Base-by-base conservation (phyloP, 2,329 filamentous ascomycete species). In the Epichloe brachyelytri region DNA sequence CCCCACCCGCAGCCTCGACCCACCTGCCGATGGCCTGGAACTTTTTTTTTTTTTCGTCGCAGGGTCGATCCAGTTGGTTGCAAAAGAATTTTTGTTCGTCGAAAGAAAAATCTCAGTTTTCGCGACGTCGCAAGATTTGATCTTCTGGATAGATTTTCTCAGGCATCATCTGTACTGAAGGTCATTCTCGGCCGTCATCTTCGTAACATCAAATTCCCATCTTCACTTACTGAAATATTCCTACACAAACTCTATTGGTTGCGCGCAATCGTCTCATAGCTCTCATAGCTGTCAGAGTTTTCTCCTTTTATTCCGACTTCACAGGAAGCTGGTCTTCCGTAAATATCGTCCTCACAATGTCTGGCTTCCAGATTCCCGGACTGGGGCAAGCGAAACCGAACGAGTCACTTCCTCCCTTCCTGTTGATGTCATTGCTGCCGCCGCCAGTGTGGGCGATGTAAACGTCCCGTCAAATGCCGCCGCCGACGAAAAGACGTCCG, bases 351-450 rank as follows among this genome's bases (percentile, higher is more conserved):
- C 22, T n/a, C 8, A 33, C 15, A 7, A 72, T 71, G 69, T 66
- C 69, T 26, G 67, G 66, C 50, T 71, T 72, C 36, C 67, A 70
- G 51, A 72, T 72, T 36, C 69, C 69, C 33, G 69, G 69, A 49
- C 59, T 72, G 15, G 69, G 69, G 11, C 67, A 71, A 53, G 69
- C 69, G 47, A 70, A 68, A 54, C 68, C 68, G 4, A 70, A 71
- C 50, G 69, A 72, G 49, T 62, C 59, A 2, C 57, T 72, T 2
- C 69, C 69, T 1, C 69, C 12, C 59, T 71, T 0, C 62, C 66
- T 2, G 37, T 63, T 19, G 67, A 70, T 12, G 34, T 64, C 12
- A 52, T 60, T 33, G 57, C 55, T n/a, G 62, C 62, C 6, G 62
- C 66, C 2, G 57, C 64, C 2, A 58, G 22, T 49, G 61, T 52